phyloP scores from a whole-genome alignment of 495 filamentous ascomycete species.

The Neurospora intermedia region DNA sequence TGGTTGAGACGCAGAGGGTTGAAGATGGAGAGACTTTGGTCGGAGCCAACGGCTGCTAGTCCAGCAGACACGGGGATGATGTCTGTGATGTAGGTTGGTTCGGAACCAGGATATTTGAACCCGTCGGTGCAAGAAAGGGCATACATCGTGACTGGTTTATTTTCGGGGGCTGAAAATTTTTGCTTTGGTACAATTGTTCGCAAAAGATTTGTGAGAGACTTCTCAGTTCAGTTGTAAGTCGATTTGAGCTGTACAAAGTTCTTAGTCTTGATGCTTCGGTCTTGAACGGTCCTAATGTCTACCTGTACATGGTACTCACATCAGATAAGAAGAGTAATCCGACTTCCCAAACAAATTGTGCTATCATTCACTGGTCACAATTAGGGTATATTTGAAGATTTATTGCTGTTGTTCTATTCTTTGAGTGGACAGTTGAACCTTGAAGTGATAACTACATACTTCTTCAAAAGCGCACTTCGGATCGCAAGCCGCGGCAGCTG shows the following conservation, averaged over 20 bases:
- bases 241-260: neutral
- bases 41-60: slow-evolving; percentile 39
- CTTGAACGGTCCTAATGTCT: neutral
- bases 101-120: slow-evolving; percentile 31
- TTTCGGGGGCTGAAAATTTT: neutral
- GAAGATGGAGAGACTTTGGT: slow-evolving; percentile 46
- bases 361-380: neutral
- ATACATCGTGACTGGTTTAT: slow-evolving; percentile 30
- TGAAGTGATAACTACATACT: neutral
- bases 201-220: neutral
- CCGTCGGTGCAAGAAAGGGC: slow-evolving; percentile 28
- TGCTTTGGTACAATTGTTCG: neutral
- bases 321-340: neutral
- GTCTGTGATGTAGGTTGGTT: slow-evolving; percentile 40
- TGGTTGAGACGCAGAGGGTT: slow-evolving; percentile 35
- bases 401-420: neutral
- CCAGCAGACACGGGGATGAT: slow-evolving; percentile 35
- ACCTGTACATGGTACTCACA: neutral
- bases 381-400: neutral
- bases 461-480: neutral
- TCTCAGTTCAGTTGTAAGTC: neutral
- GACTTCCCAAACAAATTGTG: neutral
- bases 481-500: neutral
- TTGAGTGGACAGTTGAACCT: neutral
- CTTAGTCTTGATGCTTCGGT: neutral